phyloP scores from a whole-genome alignment of 129 eudicot species.

The Pulicaria dysenterica region DNA sequence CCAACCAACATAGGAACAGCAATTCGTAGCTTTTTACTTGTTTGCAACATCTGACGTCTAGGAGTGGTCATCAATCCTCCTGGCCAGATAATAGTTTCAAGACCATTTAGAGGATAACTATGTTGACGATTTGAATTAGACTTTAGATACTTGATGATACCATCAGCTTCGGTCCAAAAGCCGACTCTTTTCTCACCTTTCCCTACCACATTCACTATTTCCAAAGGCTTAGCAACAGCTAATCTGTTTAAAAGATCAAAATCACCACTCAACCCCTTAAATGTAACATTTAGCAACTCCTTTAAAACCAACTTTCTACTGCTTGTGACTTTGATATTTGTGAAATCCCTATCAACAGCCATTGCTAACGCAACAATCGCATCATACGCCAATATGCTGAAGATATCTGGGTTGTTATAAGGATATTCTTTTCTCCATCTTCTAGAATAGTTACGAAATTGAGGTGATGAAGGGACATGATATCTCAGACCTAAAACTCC shows the following conservation, averaged over 20 bases:
- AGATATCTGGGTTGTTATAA: not conserved
- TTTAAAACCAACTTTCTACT: slow-evolving; percentile 20
- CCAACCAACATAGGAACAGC: slow-evolving; percentile 11
- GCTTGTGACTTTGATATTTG: not conserved
- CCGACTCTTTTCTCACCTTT: slow-evolving; percentile 13
- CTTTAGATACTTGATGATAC: not conserved
- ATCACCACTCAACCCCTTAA: slow-evolving; percentile 51
- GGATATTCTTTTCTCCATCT: slow-evolving; percentile 34
- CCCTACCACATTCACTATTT: slow-evolving; percentile 8
- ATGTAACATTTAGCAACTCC: slow-evolving; percentile 16
- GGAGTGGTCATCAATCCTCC: slow-evolving; percentile 6
- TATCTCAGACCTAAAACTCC: slow-evolving; percentile 46
- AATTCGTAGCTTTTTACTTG: not conserved
- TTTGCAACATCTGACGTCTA: not conserved
- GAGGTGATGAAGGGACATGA: slow-evolving; percentile 29
- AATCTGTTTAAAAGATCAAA: slow-evolving; percentile 33
- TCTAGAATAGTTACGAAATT: slow-evolving; percentile 16
- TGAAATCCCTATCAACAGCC: slow-evolving; percentile 30
- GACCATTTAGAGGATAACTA: not conserved
- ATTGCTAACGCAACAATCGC: slow-evolving; percentile 40
- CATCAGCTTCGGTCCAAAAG: slow-evolving; percentile 3
- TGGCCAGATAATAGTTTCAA: slow-evolving; percentile 2
- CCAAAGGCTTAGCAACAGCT: not conserved
- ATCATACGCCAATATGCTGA: slow-evolving; percentile 57
- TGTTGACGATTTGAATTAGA: not conserved